Conservation (phyloP, 345 rosid genomes). For the Anacardium occidentale region DNA sequence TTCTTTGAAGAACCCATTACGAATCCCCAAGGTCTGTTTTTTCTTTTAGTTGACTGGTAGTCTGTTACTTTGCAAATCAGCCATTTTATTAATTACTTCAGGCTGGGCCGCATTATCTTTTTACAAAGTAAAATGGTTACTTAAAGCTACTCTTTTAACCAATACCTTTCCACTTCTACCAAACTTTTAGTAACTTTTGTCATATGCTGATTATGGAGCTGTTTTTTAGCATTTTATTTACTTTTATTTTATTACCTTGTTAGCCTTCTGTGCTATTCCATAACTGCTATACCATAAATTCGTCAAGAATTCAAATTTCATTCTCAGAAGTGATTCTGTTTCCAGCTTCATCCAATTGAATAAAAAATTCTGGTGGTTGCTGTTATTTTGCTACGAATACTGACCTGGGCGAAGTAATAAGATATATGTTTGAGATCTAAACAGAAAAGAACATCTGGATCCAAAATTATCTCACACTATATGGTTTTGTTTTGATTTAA, state of each 20-base stretch:
- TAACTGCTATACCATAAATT: not conserved
- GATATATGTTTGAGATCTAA: no score
- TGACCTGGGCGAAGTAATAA: no score
- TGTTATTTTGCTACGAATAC: no score
- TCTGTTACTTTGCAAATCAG: conserved; percentile 8
- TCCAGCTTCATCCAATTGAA: no score
- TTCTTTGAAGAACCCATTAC: conserved; percentile 80
- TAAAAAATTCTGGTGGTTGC: no score
- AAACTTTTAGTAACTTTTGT: not conserved
- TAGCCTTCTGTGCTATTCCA: not conserved
- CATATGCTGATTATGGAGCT: not conserved
- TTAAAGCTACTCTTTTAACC: not conserved
- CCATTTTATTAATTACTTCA: not conserved
- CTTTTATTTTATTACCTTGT: no score
- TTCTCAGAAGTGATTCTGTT: no score
- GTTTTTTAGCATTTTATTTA: no score
- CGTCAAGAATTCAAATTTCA: not conserved
- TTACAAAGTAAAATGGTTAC: not conserved
- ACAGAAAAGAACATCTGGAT: no score
- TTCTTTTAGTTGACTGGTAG: conserved; percentile 10
- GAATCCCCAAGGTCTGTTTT: conserved; percentile 77
- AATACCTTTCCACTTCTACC: not conserved
- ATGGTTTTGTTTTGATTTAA: no score
- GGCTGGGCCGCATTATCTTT: not conserved
- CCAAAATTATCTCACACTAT: no score